Conservation (phyloP, 108 stramenopile species). For the Parmales sp. region DNA sequence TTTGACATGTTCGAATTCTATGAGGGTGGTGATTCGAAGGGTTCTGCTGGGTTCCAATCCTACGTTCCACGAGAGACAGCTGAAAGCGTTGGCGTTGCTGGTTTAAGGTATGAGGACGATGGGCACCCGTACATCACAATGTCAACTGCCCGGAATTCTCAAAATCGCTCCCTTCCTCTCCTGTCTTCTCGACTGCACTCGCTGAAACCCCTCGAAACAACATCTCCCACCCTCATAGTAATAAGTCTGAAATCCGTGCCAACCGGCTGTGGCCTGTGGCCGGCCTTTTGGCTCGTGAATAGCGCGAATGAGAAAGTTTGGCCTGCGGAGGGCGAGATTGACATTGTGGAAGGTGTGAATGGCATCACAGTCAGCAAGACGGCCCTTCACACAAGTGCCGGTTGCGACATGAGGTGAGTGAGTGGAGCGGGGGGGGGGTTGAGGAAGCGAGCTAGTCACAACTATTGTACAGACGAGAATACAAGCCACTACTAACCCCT, state of each 20-base stretch:
- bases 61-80: not conserved
- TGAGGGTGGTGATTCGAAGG: not conserved
- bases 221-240: slow-evolving; percentile 70
- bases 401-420: slow-evolving; percentile 47
- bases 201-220: slow-evolving; percentile 62
- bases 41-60: not conserved
- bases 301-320: slow-evolving; percentile 42
- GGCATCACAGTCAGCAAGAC: slow-evolving; percentile 66
- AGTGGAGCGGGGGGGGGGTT: not conserved
- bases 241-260: slow-evolving; percentile 69
- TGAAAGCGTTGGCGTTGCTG: not conserved
- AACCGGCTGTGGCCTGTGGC: slow-evolving; percentile 76
- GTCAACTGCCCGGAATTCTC: slow-evolving; percentile 49
- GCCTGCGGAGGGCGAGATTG: slow-evolving; percentile 78
- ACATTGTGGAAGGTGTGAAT: slow-evolving; percentile 79
- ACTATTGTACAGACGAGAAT: slow-evolving; percentile 64
- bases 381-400: slow-evolving; percentile 57
- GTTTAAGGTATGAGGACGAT: not conserved
- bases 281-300: slow-evolving; percentile 71
- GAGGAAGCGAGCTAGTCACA: slow-evolving; percentile 20
- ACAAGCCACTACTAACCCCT: too few species aligned
- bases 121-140: not conserved
- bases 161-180: slow-evolving; percentile 58
- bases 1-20: not conserved
- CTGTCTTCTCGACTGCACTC: slow-evolving; percentile 56